Percentiles rank a stretch among this genome's conserved stretches.
Evolutionary conservation across 345 rosid species (phyloP).

Genomic region (Eucalyptus cloeziana): DNA sequence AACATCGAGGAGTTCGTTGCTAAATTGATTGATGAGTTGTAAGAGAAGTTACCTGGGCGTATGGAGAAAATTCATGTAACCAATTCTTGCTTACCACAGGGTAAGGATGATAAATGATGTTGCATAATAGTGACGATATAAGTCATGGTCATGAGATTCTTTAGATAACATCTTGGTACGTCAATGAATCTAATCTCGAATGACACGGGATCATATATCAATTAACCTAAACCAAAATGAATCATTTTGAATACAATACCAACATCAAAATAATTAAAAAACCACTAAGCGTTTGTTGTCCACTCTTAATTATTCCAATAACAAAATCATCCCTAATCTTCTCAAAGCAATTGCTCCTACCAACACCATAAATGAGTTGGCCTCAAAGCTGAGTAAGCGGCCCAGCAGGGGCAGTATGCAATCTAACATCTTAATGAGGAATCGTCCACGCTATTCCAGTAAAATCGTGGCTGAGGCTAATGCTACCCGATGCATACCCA

Average conservation of each 20-base stretch:
- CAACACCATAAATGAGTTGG: neutral
- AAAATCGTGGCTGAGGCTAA: neutral
- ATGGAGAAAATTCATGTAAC: neutral
- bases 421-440: neutral
- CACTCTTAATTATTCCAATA: neutral
- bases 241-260: neutral
- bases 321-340: neutral
- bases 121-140: neutral
- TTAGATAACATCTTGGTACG: neutral
- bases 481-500: neutral
- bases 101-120: neutral
- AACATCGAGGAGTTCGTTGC: too few relatives aligned
- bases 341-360: neutral
- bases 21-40: too few relatives aligned
- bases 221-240: neutral
- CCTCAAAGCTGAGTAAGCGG: neutral
- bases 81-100: neutral
- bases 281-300: neutral
- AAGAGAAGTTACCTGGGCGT: too few relatives aligned
- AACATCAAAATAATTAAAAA: neutral
- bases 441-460: neutral
- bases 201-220: neutral
- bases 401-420: neutral
- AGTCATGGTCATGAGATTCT: neutral
- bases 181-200: neutral